Evolutionary conservation across 2,329 filamentous ascomycete species (phyloP).

Genomic region (Thelonectria olida): DNA sequence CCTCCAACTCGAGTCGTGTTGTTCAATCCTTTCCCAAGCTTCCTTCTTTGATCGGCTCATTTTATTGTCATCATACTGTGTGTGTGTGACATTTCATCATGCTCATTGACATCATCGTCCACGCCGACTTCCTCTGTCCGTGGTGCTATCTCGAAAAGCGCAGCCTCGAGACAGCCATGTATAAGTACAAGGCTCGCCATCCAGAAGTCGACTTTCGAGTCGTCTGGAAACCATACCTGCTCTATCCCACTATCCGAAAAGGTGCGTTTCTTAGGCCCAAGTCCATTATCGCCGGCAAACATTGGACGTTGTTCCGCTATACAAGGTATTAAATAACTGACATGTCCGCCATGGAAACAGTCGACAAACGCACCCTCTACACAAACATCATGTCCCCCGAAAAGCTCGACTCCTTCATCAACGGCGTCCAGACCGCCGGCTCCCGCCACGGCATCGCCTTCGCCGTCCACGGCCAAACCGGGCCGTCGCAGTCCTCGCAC

Average conservation of each 20-base stretch:
- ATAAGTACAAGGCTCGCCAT: conserved; percentile 48
- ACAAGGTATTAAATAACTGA: too few relatives aligned
- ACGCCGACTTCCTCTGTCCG: conserved; percentile 61
- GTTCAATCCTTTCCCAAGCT: too few relatives aligned
- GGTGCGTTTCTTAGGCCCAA: conserved; percentile 38
- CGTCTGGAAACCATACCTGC: conserved; percentile 57
- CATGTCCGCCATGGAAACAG: conserved; percentile 5
- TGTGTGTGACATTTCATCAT: conserved; percentile 10
- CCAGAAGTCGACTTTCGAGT: conserved; percentile 57
- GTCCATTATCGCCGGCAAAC: too few relatives aligned
- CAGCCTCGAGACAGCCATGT: conserved; percentile 56
- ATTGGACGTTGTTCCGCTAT: too few relatives aligned
- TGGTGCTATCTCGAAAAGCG: conserved; percentile 62
- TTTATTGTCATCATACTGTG: too few relatives aligned
- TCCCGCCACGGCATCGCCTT: conserved; percentile 51
- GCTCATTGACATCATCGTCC: conserved; percentile 52
- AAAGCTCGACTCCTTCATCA: conserved; percentile 40
- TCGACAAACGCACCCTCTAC: conserved; percentile 51
- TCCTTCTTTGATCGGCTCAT: too few relatives aligned
- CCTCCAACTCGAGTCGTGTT: too few relatives aligned
- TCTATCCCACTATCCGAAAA: conserved; percentile 48
- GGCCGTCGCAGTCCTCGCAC: conserved; percentile 56
- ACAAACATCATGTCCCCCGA: conserved; percentile 40
- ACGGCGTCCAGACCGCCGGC: conserved; percentile 45
- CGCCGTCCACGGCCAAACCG: conserved; percentile 52